Evolutionary conservation across 257 asterid species (phyloP).

Genomic region (Solanum verrucosum): DNA sequence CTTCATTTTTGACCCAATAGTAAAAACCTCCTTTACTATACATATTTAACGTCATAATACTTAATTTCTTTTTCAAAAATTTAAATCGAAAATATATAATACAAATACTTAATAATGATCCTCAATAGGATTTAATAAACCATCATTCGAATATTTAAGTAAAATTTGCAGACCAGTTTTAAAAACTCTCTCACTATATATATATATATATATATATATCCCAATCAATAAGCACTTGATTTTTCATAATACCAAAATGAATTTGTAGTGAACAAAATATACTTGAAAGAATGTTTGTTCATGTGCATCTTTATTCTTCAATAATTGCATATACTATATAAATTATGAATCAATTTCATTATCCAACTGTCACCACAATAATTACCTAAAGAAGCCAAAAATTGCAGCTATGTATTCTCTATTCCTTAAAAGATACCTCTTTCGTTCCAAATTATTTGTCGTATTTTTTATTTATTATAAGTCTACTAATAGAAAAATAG

Average conservation of each 20-base stretch:
- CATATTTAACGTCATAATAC: no score
- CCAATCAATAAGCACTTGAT: neutral
- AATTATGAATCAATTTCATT: neutral
- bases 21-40: no score
- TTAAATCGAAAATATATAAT: no score
- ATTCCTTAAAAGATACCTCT: neutral
- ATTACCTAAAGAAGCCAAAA: neutral
- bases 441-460: rapidly evolving
- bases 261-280: neutral
- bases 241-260: neutral
- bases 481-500: neutral
- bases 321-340: neutral
- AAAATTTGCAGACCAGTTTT: no score
- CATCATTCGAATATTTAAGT: no score
- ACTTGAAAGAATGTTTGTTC: neutral
- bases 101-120: neutral
- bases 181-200: no score
- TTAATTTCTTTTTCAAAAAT: no score
- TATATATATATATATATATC: neutral
- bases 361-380: neutral
- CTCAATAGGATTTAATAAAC: neutral
- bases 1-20: no score
- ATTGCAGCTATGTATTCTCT: neutral
- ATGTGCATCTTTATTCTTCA: neutral
- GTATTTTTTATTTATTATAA: neutral